These are phyloP conservation scores for Sclerotinia spermophila DNA, from an alignment of 2,329 filamentous ascomycete species.

Conservation along the genomic window DNA sequence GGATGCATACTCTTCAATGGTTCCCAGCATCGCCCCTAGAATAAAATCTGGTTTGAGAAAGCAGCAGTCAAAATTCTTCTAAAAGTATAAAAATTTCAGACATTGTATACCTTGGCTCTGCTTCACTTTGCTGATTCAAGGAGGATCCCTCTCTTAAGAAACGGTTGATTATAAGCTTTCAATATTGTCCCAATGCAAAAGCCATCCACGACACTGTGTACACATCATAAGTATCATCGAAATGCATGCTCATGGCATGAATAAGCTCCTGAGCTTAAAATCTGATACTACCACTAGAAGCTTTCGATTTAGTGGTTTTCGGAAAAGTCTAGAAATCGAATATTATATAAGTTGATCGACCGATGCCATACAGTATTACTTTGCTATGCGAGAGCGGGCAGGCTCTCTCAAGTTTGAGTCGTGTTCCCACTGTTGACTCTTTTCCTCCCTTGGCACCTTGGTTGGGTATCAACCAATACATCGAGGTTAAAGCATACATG, in stretches of 20 bases:
- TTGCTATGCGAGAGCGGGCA: background rate
- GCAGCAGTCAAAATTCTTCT: background rate
- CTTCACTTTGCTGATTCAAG: background rate
- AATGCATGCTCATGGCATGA: conserved; percentile 6
- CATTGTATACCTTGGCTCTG: background rate
- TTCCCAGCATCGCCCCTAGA: background rate
- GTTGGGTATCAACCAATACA: background rate
- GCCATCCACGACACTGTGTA: background rate
- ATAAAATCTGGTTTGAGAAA: background rate
- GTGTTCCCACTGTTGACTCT: background rate
- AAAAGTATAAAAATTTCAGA: background rate
- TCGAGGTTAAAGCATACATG: background rate
- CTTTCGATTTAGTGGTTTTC: background rate
- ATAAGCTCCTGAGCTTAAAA: background rate
- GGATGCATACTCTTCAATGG: background rate
- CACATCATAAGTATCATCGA: background rate
- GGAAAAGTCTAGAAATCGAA: background rate
- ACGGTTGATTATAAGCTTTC: background rate
- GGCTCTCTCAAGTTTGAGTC: too few species aligned
- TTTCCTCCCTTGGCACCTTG: background rate
- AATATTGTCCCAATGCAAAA: background rate
- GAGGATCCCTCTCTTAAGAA: background rate
- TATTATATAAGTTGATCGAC: background rate
- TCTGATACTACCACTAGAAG: background rate
- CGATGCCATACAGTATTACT: background rate